Conservation (phyloP, 257 asterid species). For the Solanum chiquidenum region DNA sequence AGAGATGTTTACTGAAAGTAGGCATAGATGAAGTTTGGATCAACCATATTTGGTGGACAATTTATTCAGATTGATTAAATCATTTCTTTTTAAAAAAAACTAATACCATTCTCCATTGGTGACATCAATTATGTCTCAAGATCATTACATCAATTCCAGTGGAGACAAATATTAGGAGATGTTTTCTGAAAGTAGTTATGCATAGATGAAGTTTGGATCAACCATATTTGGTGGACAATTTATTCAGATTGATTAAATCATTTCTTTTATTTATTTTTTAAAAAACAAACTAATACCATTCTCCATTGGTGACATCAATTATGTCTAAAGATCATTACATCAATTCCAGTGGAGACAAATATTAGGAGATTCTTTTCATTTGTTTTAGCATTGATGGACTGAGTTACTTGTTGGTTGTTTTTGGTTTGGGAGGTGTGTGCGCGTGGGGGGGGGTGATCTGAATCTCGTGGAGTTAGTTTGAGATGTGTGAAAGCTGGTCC, state of each 20-base stretch:
- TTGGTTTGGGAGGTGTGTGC: too few species aligned
- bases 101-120: neutral
- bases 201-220: neutral
- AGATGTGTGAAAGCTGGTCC: accelerated
- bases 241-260: neutral
- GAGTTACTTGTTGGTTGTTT: neutral
- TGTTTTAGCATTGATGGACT: neutral
- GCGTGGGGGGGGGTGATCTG: too few species aligned
- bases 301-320: neutral
- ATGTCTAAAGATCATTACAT: neutral
- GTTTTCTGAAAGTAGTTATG: neutral
- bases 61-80: neutral
- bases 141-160: neutral
- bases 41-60: neutral
- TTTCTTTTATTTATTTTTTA: neutral
- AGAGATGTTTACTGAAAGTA: neutral
- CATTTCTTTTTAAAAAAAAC: neutral
- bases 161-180: neutral
- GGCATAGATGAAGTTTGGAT: neutral
- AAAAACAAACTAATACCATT: neutral
- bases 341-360: neutral
- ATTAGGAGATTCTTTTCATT: neutral
- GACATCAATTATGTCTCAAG: neutral
- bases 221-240: neutral
- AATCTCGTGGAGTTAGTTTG: too few species aligned